Conservation (phyloP, 352 stramenopile species). For the Phytopythium chamaehyphon region DNA sequence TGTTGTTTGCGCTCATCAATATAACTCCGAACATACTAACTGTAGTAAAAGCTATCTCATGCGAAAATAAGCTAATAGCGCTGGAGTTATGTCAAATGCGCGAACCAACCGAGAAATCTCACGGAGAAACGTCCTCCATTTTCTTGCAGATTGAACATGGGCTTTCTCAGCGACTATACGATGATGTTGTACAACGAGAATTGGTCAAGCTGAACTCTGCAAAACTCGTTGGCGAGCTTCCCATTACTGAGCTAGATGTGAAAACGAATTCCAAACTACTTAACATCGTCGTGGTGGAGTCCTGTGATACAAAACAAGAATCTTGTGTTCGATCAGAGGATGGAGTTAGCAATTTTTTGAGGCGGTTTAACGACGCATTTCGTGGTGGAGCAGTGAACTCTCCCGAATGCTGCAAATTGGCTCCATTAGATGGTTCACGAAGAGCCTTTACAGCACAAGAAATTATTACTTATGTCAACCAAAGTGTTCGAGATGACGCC, state of each 20-base stretch:
- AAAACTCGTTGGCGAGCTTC: neutral
- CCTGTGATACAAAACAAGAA: conserved; percentile 40
- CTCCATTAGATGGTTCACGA: conserved; percentile 11
- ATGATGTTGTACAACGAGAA: conserved; percentile 18
- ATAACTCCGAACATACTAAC: neutral
- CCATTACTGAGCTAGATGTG: conserved; percentile 18
- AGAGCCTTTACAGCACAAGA: conserved; percentile 20
- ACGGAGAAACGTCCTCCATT: conserved; percentile 32
- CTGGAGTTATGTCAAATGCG: conserved; percentile 64
- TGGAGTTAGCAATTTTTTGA: conserved; percentile 53
- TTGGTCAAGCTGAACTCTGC: neutral
- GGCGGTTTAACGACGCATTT: conserved; percentile 60
- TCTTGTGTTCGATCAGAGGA: conserved; percentile 34
- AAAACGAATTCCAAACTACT: conserved; percentile 15
- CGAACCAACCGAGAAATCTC: conserved; percentile 36
- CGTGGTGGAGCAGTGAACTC: conserved; percentile 30
- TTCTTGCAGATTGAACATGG: conserved; percentile 39
- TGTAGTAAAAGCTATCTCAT: conserved; percentile 42
- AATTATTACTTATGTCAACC: conserved; percentile 39
- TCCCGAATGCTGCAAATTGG: conserved; percentile 16
- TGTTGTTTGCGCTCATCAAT: neutral
- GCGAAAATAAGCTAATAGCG: conserved; percentile 56
- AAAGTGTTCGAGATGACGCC: conserved; percentile 32
- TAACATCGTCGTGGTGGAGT: conserved; percentile 52
- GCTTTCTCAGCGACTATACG: conserved; percentile 30